Conservation (phyloP, 23 red algal genomes). For the Gracilaria vermiculophylla region DNA sequence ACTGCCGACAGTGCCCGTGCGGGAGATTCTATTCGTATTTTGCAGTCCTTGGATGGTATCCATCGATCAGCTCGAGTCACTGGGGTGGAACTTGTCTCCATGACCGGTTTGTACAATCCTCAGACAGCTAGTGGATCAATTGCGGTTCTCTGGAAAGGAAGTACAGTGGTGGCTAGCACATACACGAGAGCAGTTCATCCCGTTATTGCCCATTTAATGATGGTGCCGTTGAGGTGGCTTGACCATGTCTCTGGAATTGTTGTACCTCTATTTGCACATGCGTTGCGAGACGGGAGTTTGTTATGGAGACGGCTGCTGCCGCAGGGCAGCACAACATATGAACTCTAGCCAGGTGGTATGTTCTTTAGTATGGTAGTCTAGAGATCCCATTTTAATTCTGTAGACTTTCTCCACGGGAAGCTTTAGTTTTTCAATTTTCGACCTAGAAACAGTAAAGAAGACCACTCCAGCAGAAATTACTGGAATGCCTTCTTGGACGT, state of each 20-base stretch:
- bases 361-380: neutral
- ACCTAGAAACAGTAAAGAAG: too few species aligned
- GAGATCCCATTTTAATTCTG: too few species aligned
- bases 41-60: neutral
- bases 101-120: conserved; percentile 60
- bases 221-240: conserved; percentile 15
- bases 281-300: neutral
- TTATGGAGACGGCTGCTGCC: conserved; percentile 14
- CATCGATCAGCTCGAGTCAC: neutral
- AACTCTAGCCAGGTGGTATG: neutral
- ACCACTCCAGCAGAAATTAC: too few species aligned
- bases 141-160: conserved; percentile 19
- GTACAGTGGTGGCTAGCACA: conserved; percentile 23
- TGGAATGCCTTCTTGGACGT: too few species aligned
- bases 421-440: too few species aligned
- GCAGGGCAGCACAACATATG: neutral
- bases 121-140: conserved; percentile 48
- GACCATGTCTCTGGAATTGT: neutral
- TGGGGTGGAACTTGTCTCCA: neutral
- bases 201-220: neutral
- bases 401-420: too few species aligned
- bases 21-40: neutral
- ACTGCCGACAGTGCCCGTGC: neutral
- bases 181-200: conserved; percentile 26
- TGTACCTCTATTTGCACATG: neutral